Evolutionary conservation across 768 basidiomycete genomes (phyloP).

Genomic region (Tulasnella sp.): DNA sequence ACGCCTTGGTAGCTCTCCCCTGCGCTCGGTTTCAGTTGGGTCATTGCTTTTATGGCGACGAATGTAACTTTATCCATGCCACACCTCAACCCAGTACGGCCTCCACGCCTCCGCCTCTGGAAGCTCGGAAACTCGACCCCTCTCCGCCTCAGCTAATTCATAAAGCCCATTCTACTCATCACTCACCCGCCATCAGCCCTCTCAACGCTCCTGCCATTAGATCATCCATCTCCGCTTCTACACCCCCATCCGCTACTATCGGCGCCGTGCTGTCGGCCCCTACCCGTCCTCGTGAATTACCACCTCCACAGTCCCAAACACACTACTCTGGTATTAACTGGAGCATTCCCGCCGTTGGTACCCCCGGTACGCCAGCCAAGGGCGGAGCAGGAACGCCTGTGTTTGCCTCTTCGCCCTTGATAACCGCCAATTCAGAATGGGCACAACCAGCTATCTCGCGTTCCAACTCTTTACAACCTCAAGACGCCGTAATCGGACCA

Average conservation of each 20-base stretch:
- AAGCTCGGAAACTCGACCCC: not conserved
- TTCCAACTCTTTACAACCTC: conserved; percentile 1
- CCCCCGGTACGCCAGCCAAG: conserved; percentile 2
- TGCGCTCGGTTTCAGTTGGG: conserved; percentile 8
- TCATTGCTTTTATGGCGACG: conserved; percentile 13
- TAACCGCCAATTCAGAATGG: not conserved
- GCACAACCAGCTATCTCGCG: not conserved
- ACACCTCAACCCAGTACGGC: not conserved
- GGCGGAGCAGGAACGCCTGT: not conserved
- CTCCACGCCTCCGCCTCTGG: not conserved
- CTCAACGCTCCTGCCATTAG: conserved; percentile 4
- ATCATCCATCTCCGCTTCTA: conserved; percentile 4
- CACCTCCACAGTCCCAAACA: conserved; percentile 8
- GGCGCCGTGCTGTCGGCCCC: conserved; percentile 1
- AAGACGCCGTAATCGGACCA: not conserved
- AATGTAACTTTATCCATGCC: conserved; percentile 10
- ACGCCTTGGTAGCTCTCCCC: conserved; percentile 1
- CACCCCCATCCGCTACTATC: not conserved
- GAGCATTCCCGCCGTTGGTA: conserved; percentile 1
- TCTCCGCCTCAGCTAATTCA: conserved; percentile 6
- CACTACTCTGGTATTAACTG: conserved; percentile 6
- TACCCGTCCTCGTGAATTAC: conserved; percentile 8
- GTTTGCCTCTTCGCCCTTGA: conserved; percentile 2
- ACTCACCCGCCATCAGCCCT: conserved; percentile 2
- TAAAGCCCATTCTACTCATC: conserved; percentile 5